A percentile compares a stretch with the other conserved stretches of the same genome.
phyloP scores from a whole-genome alignment of 805 yeast species.

The Yamadazyma tumulicola region DNA sequence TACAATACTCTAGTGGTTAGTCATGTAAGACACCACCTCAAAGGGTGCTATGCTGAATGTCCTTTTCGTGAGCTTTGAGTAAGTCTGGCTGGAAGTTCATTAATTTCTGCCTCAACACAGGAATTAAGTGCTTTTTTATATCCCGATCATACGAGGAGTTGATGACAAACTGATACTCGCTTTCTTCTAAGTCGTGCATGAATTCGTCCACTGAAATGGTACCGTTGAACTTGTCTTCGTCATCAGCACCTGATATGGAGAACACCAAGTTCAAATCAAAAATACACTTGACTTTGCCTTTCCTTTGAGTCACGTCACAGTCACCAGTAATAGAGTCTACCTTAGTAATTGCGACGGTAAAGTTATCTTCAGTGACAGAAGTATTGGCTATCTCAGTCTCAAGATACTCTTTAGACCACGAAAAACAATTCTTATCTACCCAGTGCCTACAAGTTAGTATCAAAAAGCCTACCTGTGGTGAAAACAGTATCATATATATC shows the following conservation, averaged over 20 bases:
- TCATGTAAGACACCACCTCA: background rate
- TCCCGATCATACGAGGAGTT: constrained; percentile 37
- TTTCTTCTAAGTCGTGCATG: constrained; percentile 72
- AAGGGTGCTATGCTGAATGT: constrained; percentile 51
- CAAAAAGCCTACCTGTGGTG: too few relatives aligned
- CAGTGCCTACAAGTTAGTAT: constrained; percentile 47
- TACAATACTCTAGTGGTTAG: background rate
- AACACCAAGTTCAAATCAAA: constrained; percentile 61
- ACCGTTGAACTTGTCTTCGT: constrained; percentile 39
- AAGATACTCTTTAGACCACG: constrained; percentile 58
- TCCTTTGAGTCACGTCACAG: constrained; percentile 80
- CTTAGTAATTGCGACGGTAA: constrained; percentile 29
- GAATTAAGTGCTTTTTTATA: constrained; percentile 49
- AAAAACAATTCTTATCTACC: constrained; percentile 66
- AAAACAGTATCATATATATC: too few relatives aligned
- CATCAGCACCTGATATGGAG: constrained; percentile 36
- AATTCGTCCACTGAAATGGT: constrained; percentile 59
- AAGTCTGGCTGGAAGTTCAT: constrained; percentile 61
- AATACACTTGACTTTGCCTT: constrained; percentile 74
- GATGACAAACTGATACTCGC: constrained; percentile 53
- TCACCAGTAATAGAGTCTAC: constrained; percentile 57
- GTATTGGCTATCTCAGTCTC: constrained; percentile 33
- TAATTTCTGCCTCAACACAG: constrained; percentile 47
- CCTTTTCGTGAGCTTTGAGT: constrained; percentile 57
- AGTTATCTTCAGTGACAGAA: constrained; percentile 21